Evolutionary conservation across 2,329 filamentous ascomycete genomes (phyloP), one percentile per base, ranked within the genome.

Genomic region (Zasmidium citrigriseum): DNA sequence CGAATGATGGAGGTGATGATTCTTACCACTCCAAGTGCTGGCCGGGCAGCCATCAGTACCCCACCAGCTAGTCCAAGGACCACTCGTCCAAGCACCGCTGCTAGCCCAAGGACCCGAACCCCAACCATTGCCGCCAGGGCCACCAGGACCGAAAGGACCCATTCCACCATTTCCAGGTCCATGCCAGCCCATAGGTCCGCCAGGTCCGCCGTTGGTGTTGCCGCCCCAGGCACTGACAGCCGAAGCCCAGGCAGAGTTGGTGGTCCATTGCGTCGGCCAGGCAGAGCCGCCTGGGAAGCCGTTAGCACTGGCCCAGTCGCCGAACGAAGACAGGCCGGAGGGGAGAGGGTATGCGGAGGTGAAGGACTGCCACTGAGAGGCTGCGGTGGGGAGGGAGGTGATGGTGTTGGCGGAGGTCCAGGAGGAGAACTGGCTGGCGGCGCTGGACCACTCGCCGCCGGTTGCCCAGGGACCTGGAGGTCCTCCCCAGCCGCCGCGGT

Each of bases 1-100:
- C 27, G 16, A 34, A 23, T 23, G 22, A 53, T 25, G 2, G 21
- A 25, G 21, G 16, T 21, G 20, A 25, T 11, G 38, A 3, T 27
- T 49, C 66, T 59, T 49, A 70, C 67, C 68, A 52, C 61, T 64
- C 72, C 72, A 74, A 20, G 71, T 73, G 54, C 58, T 66, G 2
- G 60, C 64, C 11, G 72, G 72, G 58, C 72, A 74, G 4, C 64
- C 70, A 41, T 59, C 56, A 27, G 66, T 68, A 16, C 71, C 71
- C 72, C 72, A 74, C 72, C 72, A 74, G 23, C 56, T 62, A 12
- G 72, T 74, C 72, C 72, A 74, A 1, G 71, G 66, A 10, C 71
- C 72, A 5, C 57, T 54, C 3, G 70, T 72, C 69, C 71, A 73
- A 10, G 63, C 57, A 24, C 70, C 67, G 21, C 52, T 62, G 38